Base-by-base conservation (phyloP, 768 basidiomycete species). In the Lactarius hatsudake region DNA sequence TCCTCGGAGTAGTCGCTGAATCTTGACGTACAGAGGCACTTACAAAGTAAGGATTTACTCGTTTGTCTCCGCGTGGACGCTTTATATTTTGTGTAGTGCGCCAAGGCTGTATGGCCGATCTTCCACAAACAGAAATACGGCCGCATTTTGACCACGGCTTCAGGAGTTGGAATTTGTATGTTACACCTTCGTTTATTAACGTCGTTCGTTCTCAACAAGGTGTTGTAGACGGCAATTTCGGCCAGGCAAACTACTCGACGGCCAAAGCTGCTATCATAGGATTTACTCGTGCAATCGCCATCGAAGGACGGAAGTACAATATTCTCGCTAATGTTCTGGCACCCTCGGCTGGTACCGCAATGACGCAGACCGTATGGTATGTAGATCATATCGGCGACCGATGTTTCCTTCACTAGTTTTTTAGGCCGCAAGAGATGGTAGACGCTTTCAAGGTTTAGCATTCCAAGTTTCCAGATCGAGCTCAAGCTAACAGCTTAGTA, bases 71-170 rank as follows among this genome's bases (percentile, higher is more conserved):
- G n/a, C 42, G 2, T 40, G 36, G 9, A 9, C 30, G 36, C 53
- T 66, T 34, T 6, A 26, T 51, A 26, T 5, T 48, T 10, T 20
- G 58, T n/a, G 8, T 67, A 94, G 91, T 95, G 94, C 70, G 89
- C 87, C 34, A 92, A 96, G 74, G 97, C 96, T 6, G 90, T 93
- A 30, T 99, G 97, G 97, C 94, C 96, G 0, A 80, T 93, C 72
- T 98, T 99, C 86, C 90, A 91, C 77, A 90, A 94, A 79, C 96
- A 98, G 76, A 94, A 94, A 78, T 97, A 88, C 74, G 97, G 97
- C 34, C 87, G 97, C 54, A 95, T 99, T 73, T 85, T 98, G 61
- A 96, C 92, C 36, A 98, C 95, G n/a, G 85, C 87, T 67, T 98
- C 95, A 2, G 88, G 89, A 74, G 94, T 94, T 59, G 96, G 96